Percentiles rank a stretch among this genome's conserved stretches.
Conservation (phyloP, 805 yeast species). For the Candida xyloterini region DNA sequence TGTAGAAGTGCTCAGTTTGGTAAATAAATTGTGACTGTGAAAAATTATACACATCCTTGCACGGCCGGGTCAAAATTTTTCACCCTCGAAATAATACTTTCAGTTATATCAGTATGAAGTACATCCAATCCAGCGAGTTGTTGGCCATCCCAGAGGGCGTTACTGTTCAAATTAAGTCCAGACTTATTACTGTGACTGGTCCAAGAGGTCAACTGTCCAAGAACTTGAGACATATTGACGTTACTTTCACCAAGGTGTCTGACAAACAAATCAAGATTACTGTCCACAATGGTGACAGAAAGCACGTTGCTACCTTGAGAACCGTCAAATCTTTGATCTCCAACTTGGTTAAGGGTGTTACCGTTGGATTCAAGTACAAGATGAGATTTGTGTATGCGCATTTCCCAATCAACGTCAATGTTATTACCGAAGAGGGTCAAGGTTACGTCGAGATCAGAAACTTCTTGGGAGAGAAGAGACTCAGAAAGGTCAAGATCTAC, state of each 20-base stretch:
- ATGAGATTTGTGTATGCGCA: conserved; percentile 99
- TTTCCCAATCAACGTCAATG: conserved; percentile 99
- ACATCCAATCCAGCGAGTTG: conserved; percentile 58
- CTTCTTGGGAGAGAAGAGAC: conserved; percentile 98
- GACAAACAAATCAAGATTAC: conserved; percentile 76
- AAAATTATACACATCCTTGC: conserved; percentile 12
- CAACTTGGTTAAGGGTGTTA: conserved; percentile 97
- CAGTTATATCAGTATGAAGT: conserved; percentile 43
- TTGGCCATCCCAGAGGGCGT: conserved; percentile 87
- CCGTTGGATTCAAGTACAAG: conserved; percentile 98
- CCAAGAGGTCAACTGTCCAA: conserved; percentile 95
- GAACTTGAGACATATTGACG: conserved; percentile 91
- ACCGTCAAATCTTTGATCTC: conserved; percentile 93
- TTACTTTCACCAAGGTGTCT: conserved; percentile 79
- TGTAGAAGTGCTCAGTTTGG: conserved; percentile 11
- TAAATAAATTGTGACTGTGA: conserved; percentile 17
- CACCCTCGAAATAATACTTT: conserved; percentile 1
- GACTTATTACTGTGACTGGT: conserved; percentile 86
- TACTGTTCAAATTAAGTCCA: conserved; percentile 84
- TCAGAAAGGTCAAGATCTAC: conserved; percentile 79
- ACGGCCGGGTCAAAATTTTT: conserved; percentile 9
- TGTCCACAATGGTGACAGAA: conserved; percentile 99
- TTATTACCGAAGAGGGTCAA: conserved; percentile 72
- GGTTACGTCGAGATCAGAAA: conserved; percentile 93
- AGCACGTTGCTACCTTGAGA: conserved; percentile 99